Evolutionary conservation across 2,329 filamentous ascomycete species (phyloP).

Genomic region (Diaporthe aspalathi): DNA sequence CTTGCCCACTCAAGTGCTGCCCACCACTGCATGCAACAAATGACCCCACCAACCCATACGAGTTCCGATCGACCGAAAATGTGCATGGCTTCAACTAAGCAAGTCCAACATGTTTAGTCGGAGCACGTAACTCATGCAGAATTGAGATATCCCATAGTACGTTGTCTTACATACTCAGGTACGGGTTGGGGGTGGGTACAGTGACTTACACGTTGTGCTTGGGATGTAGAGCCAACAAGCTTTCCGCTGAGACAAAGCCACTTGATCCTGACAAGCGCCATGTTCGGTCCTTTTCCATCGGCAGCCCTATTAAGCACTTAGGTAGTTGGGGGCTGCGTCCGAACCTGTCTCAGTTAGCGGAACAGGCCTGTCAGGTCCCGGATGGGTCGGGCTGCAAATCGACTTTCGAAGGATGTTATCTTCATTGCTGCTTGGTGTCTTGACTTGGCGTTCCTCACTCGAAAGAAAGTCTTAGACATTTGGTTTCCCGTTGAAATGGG

Average conservation of each 20-base stretch:
- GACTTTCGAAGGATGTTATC: not conserved
- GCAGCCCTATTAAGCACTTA: not conserved
- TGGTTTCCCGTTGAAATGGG: not conserved
- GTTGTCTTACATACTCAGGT: too few relatives aligned
- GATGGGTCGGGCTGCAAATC: not conserved
- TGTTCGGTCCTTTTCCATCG: slow-evolving; percentile 5
- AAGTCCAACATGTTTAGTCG: too few relatives aligned
- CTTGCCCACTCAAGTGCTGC: too few relatives aligned
- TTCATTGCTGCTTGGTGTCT: not conserved
- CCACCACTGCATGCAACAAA: too few relatives aligned
- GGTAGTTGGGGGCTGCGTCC: not conserved
- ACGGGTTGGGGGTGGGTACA: too few relatives aligned
- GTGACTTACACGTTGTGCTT: not conserved
- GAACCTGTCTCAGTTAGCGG: not conserved
- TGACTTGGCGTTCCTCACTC: not conserved
- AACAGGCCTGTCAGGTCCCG: not conserved
- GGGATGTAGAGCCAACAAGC: not conserved
- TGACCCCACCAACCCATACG: too few relatives aligned
- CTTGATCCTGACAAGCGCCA: not conserved
- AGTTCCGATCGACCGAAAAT: too few relatives aligned
- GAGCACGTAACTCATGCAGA: too few relatives aligned
- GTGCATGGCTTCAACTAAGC: too few relatives aligned
- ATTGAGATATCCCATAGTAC: too few relatives aligned
- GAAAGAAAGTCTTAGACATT: too few relatives aligned
- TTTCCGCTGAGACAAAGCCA: not conserved